These are phyloP conservation scores for Rugonectria rugulosa DNA, from an alignment of 2,329 filamentous ascomycete genomes.

Conservation along the genomic window DNA sequence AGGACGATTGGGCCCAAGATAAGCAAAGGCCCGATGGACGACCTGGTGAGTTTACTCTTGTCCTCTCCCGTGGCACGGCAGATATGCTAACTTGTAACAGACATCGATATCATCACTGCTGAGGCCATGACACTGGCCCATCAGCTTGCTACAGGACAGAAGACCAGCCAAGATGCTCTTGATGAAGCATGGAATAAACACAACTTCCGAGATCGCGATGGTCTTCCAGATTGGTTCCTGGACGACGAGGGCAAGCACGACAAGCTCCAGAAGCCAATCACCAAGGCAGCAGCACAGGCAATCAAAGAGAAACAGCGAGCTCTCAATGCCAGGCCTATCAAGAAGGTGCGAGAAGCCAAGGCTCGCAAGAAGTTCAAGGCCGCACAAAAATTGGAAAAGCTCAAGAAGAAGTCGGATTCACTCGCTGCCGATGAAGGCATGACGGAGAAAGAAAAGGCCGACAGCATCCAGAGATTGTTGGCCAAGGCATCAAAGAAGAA, in stretches of 20 bases:
- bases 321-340: constrained; percentile 94
- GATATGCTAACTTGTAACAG: constrained; percentile 45
- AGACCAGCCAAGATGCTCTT: constrained; percentile 77
- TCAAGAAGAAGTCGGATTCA: constrained; percentile 96
- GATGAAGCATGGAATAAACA: constrained; percentile 96
- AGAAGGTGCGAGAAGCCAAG: constrained; percentile 97
- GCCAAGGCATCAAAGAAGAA: constrained; percentile 85
- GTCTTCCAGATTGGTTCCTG: constrained; percentile 96
- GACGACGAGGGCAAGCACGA: constrained; percentile 90
- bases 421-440: constrained; percentile 88
- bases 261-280: constrained; percentile 86
- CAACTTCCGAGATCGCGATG: constrained; percentile 88
- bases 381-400: constrained; percentile 87
- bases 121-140: constrained; percentile 99
- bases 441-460: constrained; percentile 95
- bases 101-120: constrained; percentile 99
- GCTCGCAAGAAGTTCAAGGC: constrained; percentile 97
- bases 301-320: constrained; percentile 96
- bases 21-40: constrained; percentile 69
- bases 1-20: constrained; percentile 72
- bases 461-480: constrained; percentile 82
- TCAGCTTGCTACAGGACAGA: constrained; percentile 85
- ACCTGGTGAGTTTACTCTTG: constrained; percentile 55
- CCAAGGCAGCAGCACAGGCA: constrained; percentile 84
- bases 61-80: too few species aligned